Percentiles rank a stretch among this genome's conserved stretches.
These are phyloP conservation scores for Mycena polygramma DNA, from an alignment of 768 basidiomycete genomes.

Conservation along the genomic window DNA sequence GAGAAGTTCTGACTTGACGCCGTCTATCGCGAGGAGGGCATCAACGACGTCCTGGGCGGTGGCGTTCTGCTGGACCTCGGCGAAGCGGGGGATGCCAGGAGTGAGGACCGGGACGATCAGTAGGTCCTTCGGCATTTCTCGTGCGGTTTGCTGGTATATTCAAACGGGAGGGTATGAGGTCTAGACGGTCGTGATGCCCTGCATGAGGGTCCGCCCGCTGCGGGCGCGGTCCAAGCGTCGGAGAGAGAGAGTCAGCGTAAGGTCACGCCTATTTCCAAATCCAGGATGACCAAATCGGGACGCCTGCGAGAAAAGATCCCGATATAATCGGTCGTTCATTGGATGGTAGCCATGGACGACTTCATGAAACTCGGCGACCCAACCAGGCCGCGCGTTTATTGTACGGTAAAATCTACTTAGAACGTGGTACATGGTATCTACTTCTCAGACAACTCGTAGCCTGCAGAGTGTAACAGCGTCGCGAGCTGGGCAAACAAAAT, in stretches of 20 bases:
- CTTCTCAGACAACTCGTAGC: slow-evolving; percentile 56
- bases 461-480: slow-evolving; percentile 77
- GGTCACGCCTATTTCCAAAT: neutral
- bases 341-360: too few relatives aligned
- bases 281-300: neutral
- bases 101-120: slow-evolving; percentile 74
- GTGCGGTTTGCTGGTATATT: slow-evolving; percentile 12
- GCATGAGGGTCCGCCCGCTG: slow-evolving; percentile 1
- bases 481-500: slow-evolving; percentile 65
- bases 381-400: too few relatives aligned
- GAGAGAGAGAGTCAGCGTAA: neutral
- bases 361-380: too few relatives aligned
- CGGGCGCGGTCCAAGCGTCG: neutral
- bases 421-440: slow-evolving; percentile 10
- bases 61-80: slow-evolving; percentile 65
- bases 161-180: neutral
- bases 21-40: slow-evolving; percentile 58
- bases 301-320: neutral
- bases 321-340: too few relatives aligned
- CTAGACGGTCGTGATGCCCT: neutral
- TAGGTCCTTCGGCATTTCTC: slow-evolving; percentile 53
- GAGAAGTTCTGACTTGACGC: slow-evolving; percentile 66
- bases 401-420: too few relatives aligned
- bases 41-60: slow-evolving; percentile 73
- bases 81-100: slow-evolving; percentile 72